Evolutionary conservation across 2,329 filamentous ascomycete genomes (phyloP), one percentile per base, ranked within the genome.

Genomic region (Ceratocystis albifundus): DNA sequence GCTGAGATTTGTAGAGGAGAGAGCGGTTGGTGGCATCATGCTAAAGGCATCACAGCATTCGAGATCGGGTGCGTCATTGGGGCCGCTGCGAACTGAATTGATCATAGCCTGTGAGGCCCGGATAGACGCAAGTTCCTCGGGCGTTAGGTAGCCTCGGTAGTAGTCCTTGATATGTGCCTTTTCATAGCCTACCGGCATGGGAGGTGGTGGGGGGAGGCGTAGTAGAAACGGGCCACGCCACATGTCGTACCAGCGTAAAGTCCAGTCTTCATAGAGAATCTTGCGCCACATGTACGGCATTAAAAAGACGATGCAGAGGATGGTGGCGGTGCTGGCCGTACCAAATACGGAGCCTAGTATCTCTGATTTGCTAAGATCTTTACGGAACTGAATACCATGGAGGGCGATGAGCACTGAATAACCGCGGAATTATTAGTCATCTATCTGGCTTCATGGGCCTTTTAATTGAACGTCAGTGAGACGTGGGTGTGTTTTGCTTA

Each of bases 221-320:
- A 80, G 75, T 0, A 82, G 75, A 44, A 78, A 72, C 12, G 79
- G 80, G 0, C 82, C 82, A 10, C 76, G 73, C 69, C 79, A 74
- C 41, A 79, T 71, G 64, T 82, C 75, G 70, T 78, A 81, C 74
- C 76, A 77, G 67, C 76, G 78, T 5, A 84, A 71, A 17, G 77
- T 76, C 76, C 79, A 81, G 70, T 84, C 82, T 50, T 81, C 77
- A 61, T 76, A 74, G 69, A 82, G 73, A 20, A 83, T 77, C 30
- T 77, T 76, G 41, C 78, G 76, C 72, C 81, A 77, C 32, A 83
- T 73, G 68, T 77, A 84, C 1, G 82, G 81, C 4, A 84, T 74
- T 67, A 84, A 74, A 70, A 84, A 83, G 57, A 78, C 67, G 32
- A 80, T 73, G 8, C 83, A 69, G 2, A 77, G 62, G 0, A 75